Conservation (phyloP, 2,329 filamentous ascomycete species). For the Ceratocystis cacaofunesta region DNA sequence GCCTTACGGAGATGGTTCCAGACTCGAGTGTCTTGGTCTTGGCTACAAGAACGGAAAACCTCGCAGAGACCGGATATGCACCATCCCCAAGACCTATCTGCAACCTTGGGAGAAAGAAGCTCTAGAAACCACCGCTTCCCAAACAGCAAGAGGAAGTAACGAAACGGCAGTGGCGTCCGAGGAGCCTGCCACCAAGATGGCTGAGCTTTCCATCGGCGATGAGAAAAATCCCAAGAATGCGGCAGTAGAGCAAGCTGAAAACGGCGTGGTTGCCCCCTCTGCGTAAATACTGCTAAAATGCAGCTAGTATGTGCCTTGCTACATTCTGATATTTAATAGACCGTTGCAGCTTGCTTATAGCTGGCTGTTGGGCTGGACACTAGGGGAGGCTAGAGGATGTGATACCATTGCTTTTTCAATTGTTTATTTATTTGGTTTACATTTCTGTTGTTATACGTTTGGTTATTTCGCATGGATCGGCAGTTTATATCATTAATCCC, state of each 20-base stretch:
- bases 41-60: conserved; percentile 34
- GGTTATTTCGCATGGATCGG: neutral
- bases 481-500: neutral
- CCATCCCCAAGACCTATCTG: conserved; percentile 32
- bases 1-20: conserved; percentile 31
- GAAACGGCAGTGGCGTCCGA: conserved; percentile 6
- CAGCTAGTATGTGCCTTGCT: neutral
- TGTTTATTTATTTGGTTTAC: neutral
- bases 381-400: neutral
- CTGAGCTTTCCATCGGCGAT: conserved; percentile 18
- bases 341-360: neutral
- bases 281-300: neutral
- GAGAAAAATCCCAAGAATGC: conserved; percentile 19
- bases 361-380: neutral
- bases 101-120: conserved; percentile 18
- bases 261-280: conserved; percentile 4
- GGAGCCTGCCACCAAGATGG: conserved; percentile 9
- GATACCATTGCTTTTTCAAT: conserved; percentile 13
- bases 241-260: conserved; percentile 5
- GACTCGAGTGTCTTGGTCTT: conserved; percentile 38
- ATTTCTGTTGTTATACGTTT: neutral
- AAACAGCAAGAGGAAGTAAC: conserved; percentile 2
- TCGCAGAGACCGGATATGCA: conserved; percentile 36
- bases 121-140: neutral
- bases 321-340: neutral